Evolutionary conservation across 2,329 filamentous ascomycete species (phyloP), one percentile per base, ranked within the genome.

Genomic region (Monilinia fructigena): DNA sequence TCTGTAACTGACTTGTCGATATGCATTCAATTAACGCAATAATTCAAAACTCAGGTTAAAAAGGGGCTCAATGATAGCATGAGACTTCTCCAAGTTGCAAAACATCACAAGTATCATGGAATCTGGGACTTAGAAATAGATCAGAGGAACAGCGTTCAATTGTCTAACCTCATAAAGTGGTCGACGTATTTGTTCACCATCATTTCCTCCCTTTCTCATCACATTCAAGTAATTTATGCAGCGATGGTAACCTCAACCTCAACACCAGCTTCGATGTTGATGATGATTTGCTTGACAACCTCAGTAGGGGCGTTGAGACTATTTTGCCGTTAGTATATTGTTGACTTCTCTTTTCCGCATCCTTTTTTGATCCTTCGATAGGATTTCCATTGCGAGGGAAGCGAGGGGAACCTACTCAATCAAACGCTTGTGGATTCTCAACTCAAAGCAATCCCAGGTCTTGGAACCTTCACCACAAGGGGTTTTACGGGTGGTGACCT

Each of bases 401-500:
- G 52, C 55, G 20, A 12, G 38, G 42, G 35, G 23, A 47, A 86
- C 88, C 77, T 80, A 91, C 88, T 97, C 93, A 79, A 97, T 97
- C 79, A 97, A 86, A 76, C 93, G 91, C 90, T 97, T 97, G 89
- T 97, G 93, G 81, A 97, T 96, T 85, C 94, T 90, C 93, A 99
- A 96, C 90, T 99, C 94, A 83, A 86, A 99, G 82, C 86, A 89
- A 82, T 98, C 95, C 95, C 95, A 99, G 79, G 95, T 99, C 92
- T 99, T 99, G 83, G 91, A 96, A 85, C 95, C 95, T 89, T 99
- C 95, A 91, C 95, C 95, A 84, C 91, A 95, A 81, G 95, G 95
- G 74, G 95, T 98, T 91, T 99, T 99, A 79, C 95, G 91, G 86
- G 95, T 76, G 66, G 74, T 75, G 59, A 77, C 69, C 87, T 95